Evolutionary conservation across 2,329 filamentous ascomycete genomes (phyloP), one percentile per base, ranked within the genome.

Genomic region (Aphanocladium album): DNA sequence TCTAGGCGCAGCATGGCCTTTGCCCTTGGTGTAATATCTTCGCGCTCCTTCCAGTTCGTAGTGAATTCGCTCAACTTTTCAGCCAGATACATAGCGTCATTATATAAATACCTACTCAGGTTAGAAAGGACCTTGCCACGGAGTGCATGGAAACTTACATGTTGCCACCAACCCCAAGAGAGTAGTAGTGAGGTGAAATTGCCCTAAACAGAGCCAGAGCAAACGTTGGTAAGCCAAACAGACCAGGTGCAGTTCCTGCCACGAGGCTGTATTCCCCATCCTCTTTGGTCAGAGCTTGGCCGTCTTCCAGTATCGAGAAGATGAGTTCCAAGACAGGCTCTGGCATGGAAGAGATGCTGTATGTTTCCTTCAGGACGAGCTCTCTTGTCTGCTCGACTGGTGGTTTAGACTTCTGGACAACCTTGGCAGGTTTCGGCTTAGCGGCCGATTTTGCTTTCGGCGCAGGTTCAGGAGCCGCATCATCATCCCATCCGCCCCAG

Each of bases 311-410:
- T 30, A 88, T 80, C 14, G 78, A 69, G 23, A 79, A 77, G 57
- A 93, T 85, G 30, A 90, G 80, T 19, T 84, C 80, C 21, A 93
- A 79, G 14, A 98, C 86, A 4, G 87, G 84, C 63, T 91, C 88
- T 0, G 95, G 93, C 72, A 97, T 89, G 2, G 89, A 89, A 0
- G 93, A 97, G 56, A 96, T 89, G 62, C 87, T 90, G 72, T 96
- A 99, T 1, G 83, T 89, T 74, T 99, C 95, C 63, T 83, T 89
- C 49, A 98, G 76, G 0, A 90, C 89, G 62, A 98, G 77, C 70
- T 95, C 89, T 60, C 85, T 80, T 9, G 79, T 77, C 55, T 68
- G 62, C 46, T 79, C 62, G 4, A 64, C 58, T 33, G 73, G 67
- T 7, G 67, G 58, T 45, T 68, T 62, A 35, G 60, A 30, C 37